These are phyloP conservation scores for Schizochytrium sp. DNA, from an alignment of 108 stramenopile genomes.

Conservation along the genomic window DNA sequence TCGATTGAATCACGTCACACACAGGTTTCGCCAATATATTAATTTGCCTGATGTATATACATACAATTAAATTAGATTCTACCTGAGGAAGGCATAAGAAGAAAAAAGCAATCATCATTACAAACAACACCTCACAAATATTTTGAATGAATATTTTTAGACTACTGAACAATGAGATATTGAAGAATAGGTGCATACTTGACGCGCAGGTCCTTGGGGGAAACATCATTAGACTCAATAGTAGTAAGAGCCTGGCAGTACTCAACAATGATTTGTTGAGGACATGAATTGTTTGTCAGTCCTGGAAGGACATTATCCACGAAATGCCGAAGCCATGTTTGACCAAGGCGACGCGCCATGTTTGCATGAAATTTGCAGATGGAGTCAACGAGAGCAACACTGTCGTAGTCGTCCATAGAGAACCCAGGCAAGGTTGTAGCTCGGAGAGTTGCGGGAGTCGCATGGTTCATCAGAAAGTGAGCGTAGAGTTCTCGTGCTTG, in stretches of 20 bases:
- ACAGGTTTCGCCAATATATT: no score
- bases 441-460: background rate
- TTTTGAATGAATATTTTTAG: no score
- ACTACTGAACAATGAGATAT: background rate
- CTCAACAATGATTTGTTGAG: background rate
- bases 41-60: no score
- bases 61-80: background rate
- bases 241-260: background rate
- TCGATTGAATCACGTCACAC: no score
- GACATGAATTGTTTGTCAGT: background rate
- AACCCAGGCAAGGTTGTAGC: slow-evolving; percentile 15
- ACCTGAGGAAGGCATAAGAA: background rate
- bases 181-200: background rate
- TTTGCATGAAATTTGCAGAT: background rate
- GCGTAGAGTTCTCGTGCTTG: background rate
- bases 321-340: slow-evolving; percentile 35
- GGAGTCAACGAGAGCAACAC: background rate
- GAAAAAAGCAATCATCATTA: background rate
- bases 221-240: no score
- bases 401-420: background rate
- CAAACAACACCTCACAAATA: no score
- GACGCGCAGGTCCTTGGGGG: background rate
- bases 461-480: slow-evolving; percentile 5
- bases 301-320: background rate
- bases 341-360: slow-evolving; percentile 15